These are phyloP conservation scores for Pythium chondricola DNA, from an alignment of 352 stramenopile genomes.

Conservation along the genomic window DNA sequence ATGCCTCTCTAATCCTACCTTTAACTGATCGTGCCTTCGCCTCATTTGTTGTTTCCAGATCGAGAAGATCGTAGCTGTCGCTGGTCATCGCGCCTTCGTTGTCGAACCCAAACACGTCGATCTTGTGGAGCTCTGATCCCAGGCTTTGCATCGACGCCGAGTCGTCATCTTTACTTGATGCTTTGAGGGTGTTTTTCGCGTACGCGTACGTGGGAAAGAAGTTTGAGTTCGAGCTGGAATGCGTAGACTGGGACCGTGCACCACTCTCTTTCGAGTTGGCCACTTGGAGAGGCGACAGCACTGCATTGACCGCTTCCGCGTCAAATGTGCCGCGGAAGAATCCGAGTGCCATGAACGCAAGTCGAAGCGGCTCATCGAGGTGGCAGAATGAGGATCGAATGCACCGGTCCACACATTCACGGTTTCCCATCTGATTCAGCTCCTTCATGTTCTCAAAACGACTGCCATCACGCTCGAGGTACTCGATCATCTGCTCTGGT, in stretches of 20 bases:
- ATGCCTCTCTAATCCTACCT: conserved; percentile 10
- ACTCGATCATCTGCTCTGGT: conserved; percentile 77
- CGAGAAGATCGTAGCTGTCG: conserved; percentile 69
- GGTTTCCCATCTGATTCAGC: conserved; percentile 67
- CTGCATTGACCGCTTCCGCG: conserved; percentile 54
- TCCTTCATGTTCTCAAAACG: conserved; percentile 70
- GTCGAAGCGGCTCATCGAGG: conserved; percentile 54
- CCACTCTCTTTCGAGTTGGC: conserved; percentile 6
- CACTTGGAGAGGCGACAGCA: conserved; percentile 47
- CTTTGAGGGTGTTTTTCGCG: conserved; percentile 20
- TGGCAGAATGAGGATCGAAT: conserved; percentile 81
- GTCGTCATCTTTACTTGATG: conserved; percentile 35
- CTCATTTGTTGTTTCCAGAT: conserved; percentile 67
- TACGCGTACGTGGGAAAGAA: conserved; percentile 53
- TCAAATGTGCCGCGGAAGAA: conserved; percentile 81
- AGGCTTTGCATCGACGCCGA: conserved; percentile 47
- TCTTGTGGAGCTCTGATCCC: conserved; percentile 54
- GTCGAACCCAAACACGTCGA: conserved; percentile 69
- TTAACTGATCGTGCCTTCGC: conserved; percentile 39
- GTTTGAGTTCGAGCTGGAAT: conserved; percentile 2
- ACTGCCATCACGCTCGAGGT: conserved; percentile 61
- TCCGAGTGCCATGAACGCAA: conserved; percentile 78
- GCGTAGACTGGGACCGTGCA: conserved; percentile 21
- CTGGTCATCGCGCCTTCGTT: conserved; percentile 78
- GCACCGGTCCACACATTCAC: conserved; percentile 72